Evolutionary conservation across 176 grass and related monocot species (phyloP).

Genomic region (Musa troglodytarum): DNA sequence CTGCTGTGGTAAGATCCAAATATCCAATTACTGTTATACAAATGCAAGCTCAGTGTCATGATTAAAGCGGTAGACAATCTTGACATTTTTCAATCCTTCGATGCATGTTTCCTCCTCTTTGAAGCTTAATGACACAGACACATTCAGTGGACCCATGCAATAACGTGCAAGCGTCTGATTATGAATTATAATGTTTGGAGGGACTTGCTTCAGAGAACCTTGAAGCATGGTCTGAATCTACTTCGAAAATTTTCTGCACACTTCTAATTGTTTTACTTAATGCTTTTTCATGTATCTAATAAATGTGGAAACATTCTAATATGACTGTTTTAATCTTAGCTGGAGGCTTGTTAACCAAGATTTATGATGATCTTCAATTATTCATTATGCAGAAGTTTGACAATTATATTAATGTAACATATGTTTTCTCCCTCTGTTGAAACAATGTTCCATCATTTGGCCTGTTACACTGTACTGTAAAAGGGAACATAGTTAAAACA

Average conservation of each 20-base stretch:
- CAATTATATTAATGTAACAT: too few species aligned
- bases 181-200: constrained; percentile 37
- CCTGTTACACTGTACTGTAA: too few species aligned
- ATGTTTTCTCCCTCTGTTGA: too few species aligned
- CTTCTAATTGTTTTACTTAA: too few species aligned
- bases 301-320: too few species aligned
- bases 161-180: constrained; percentile 26
- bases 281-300: too few species aligned
- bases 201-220: constrained; percentile 33
- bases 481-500: too few species aligned
- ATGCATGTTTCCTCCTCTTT: background rate
- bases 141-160: constrained; percentile 13
- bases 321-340: too few species aligned
- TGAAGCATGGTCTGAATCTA: constrained; percentile 25
- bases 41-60: constrained; percentile 11
- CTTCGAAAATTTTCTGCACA: constrained; percentile 25
- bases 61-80: background rate
- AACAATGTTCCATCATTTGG: too few species aligned
- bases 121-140: constrained; percentile 28
- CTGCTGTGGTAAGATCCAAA: constrained; percentile 32
- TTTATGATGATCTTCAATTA: too few species aligned
- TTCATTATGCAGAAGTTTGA: too few species aligned
- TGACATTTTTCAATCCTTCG: background rate
- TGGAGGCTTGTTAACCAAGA: too few species aligned
- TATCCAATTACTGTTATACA: background rate